Percentiles rank a stretch among this genome's conserved stretches.
These are phyloP conservation scores for Lenzites betulinus DNA, from an alignment of 768 basidiomycete genomes.

Conservation along the genomic window DNA sequence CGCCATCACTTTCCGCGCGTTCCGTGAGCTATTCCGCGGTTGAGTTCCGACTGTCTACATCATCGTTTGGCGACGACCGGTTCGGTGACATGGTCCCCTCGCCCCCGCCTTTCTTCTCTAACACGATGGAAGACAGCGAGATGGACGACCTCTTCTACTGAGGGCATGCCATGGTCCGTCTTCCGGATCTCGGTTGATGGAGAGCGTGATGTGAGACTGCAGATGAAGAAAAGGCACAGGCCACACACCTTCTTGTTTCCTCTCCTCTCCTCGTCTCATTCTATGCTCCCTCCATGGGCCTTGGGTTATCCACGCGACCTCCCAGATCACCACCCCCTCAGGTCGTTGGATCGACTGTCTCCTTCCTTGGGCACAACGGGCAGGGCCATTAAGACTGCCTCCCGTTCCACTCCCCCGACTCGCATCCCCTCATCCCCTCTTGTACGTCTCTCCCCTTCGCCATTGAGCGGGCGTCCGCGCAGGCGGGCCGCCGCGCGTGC, in stretches of 20 bases:
- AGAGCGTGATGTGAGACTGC: conserved; percentile 1
- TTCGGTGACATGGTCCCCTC: conserved; percentile 24
- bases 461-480: conserved; percentile 10
- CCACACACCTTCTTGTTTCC: conserved; percentile 13
- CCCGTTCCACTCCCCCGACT: neutral
- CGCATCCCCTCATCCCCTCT: neutral
- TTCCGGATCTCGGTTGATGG: neutral
- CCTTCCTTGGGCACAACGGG: neutral
- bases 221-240: conserved; percentile 18
- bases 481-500: conserved; percentile 20
- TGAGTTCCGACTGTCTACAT: conserved; percentile 26
- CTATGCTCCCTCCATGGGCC: conserved; percentile 8
- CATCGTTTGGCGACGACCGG: conserved; percentile 12
- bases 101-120: conserved; percentile 25
- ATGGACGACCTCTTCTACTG: conserved; percentile 27
- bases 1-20: conserved; percentile 17
- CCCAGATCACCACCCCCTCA: neutral
- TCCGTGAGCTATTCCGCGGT: conserved; percentile 32
- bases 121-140: conserved; percentile 20
- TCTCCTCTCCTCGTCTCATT: neutral
- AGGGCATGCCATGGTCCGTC: neutral
- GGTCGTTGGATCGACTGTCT: neutral
- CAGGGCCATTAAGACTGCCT: neutral
- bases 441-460: neutral
- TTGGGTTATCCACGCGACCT: conserved; percentile 9